Conservation (phyloP, 164 flowering plant genomes). For the Nymphaea thermarum region DNA sequence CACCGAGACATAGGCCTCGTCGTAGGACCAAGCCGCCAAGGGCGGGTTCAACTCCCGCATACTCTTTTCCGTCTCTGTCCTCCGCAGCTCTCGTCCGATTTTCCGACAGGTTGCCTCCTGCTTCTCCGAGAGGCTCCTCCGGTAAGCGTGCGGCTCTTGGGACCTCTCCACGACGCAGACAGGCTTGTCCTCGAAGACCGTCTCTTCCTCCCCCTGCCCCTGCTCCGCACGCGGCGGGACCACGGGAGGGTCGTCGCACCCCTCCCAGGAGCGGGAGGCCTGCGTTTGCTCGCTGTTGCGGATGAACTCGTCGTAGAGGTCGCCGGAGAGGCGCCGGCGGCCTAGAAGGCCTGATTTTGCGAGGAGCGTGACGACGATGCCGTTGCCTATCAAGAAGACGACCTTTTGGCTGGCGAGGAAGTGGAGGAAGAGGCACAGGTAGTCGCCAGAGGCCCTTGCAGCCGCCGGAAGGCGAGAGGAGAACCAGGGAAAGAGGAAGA, state of each 20-base stretch:
- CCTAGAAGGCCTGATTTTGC: conserved; percentile 37
- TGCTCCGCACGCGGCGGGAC: not conserved
- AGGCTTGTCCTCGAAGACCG: conserved; percentile 16
- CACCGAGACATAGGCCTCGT: not conserved
- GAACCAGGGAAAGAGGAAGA: conserved; percentile 29
- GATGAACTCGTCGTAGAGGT: conserved; percentile 30
- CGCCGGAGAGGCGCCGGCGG: conserved; percentile 4
- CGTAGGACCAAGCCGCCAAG: not conserved
- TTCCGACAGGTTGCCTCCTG: conserved; percentile 3
- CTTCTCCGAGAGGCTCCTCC: not conserved
- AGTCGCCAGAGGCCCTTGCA: conserved; percentile 23
- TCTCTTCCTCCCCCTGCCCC: conserved; percentile 6
- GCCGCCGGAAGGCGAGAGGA: conserved; percentile 28
- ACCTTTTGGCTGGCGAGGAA: conserved; percentile 31
- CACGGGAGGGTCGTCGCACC: not conserved
- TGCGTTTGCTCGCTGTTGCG: conserved; percentile 9
- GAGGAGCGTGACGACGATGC: conserved; percentile 31
- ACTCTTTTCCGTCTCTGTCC: conserved; percentile 40
- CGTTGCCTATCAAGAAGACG: conserved; percentile 56
- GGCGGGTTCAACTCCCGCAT: not conserved
- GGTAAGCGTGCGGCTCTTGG: not conserved
- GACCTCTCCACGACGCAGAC: conserved; percentile 4
- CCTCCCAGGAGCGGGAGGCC: not conserved
- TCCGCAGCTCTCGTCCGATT: conserved; percentile 15
- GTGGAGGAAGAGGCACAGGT: conserved; percentile 19